Percentiles rank a stretch among this genome's conserved stretches.
phyloP scores from a whole-genome alignment of 1,284 basidiomycete genomes.

The Sanghuangporus weigelae region DNA sequence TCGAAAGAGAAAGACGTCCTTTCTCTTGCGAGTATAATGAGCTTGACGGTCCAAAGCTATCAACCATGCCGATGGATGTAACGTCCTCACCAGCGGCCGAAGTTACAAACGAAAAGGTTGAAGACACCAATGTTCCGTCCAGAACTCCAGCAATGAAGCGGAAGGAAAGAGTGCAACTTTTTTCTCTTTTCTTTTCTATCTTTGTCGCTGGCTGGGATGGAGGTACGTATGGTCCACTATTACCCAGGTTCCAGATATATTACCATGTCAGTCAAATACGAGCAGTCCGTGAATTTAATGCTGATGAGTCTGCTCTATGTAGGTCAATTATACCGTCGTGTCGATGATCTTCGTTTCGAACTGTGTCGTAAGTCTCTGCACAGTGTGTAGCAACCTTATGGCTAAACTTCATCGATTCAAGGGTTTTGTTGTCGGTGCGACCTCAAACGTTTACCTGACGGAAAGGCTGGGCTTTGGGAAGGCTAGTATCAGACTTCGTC shows the following conservation, averaged over 20 bases:
- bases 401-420: neutral
- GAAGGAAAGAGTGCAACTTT: slow-evolving; percentile 13
- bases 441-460: slow-evolving; percentile 27
- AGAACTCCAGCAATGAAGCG: slow-evolving; percentile 3
- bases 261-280: slow-evolving; percentile 9
- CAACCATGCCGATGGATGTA: neutral
- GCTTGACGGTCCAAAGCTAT: neutral
- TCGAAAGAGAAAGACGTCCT: neutral
- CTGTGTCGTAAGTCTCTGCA: slow-evolving; percentile 11
- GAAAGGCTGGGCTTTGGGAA: slow-evolving; percentile 30
- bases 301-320: neutral
- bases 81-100: neutral
- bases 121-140: neutral
- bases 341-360: slow-evolving; percentile 15
- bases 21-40: neutral
- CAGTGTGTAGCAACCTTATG: neutral
- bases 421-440: slow-evolving; percentile 18
- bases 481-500: slow-evolving; percentile 15
- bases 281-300: neutral
- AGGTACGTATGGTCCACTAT: slow-evolving; percentile 13
- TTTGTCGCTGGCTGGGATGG: slow-evolving; percentile 19
- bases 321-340: slow-evolving; percentile 16
- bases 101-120: neutral
- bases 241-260: slow-evolving; percentile 14
- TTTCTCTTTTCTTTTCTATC: slow-evolving; percentile 11